These are phyloP conservation scores for Flammula alnicola DNA, from an alignment of 1,284 basidiomycete species.

Conservation along the genomic window DNA sequence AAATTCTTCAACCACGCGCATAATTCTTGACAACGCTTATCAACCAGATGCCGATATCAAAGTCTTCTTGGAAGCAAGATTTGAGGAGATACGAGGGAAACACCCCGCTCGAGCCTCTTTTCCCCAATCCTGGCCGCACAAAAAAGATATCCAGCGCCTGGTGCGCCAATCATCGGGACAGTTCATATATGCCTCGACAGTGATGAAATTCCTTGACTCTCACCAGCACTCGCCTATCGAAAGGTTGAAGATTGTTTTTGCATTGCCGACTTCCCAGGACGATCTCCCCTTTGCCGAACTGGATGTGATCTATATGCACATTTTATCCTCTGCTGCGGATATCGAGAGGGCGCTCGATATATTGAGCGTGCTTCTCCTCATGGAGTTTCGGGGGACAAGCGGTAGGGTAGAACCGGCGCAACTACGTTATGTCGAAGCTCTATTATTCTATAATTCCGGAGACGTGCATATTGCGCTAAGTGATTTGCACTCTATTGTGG, in stretches of 20 bases:
- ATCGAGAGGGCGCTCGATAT: background rate
- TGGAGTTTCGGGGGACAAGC: no score
- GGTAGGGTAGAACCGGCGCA: no score
- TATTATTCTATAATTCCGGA: no score
- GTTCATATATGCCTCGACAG: slow-evolving; percentile 15
- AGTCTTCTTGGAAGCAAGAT: slow-evolving; percentile 6
- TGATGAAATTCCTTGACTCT: slow-evolving; percentile 3
- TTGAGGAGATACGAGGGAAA: background rate
- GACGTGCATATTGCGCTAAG: no score
- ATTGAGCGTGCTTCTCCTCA: no score
- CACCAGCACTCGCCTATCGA: background rate
- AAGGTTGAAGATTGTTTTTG: slow-evolving; percentile 6
- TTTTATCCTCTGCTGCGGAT: slow-evolving; percentile 7
- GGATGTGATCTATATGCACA: slow-evolving; percentile 12
- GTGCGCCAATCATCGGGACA: slow-evolving; percentile 10
- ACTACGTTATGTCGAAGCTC: no score
- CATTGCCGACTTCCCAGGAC: background rate
- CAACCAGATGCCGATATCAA: slow-evolving; percentile 7
- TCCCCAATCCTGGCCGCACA: slow-evolving; percentile 6
- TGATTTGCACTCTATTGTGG: no score
- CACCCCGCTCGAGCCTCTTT: background rate
- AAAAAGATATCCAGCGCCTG: background rate
- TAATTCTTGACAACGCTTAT: slow-evolving; percentile 1
- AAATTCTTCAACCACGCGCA: background rate
- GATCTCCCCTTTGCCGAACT: slow-evolving; percentile 9